Conservation (phyloP, 306 rosid species). For the Canavalia ensiformis region DNA sequence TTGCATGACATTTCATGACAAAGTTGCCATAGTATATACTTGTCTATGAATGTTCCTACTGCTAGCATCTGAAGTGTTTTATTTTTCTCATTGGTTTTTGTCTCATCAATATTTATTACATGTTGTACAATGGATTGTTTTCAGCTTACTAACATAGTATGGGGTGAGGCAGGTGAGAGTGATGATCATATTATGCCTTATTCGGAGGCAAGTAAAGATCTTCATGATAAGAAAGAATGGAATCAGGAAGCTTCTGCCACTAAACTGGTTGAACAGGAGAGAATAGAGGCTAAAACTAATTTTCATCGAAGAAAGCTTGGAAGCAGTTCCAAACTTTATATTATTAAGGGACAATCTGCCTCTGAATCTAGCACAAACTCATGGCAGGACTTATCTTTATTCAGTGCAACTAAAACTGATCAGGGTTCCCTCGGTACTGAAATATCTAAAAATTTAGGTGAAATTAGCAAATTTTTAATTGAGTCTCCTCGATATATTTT, state of each 20-base stretch:
- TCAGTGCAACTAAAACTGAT: conserved; percentile 37
- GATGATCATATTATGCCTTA: conserved; percentile 87
- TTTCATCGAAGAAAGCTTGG: conserved; percentile 52
- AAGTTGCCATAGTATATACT: neutral
- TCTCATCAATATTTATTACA: conserved; percentile 31
- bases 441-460: conserved; percentile 52
- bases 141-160: conserved; percentile 82
- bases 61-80: neutral
- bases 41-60: neutral
- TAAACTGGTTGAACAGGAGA: conserved; percentile 59
- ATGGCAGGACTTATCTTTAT: conserved; percentile 62
- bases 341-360: conserved; percentile 51
- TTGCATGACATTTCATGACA: neutral
- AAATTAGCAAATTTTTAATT: conserved; percentile 39
- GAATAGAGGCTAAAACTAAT: conserved; percentile 52
- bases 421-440: conserved; percentile 58
- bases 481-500: too few relatives aligned
- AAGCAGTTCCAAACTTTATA: conserved; percentile 52
- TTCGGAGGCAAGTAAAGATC: conserved; percentile 64
- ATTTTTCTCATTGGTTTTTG: conserved; percentile 13
- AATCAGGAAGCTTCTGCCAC: conserved; percentile 55
- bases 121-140: conserved; percentile 37
- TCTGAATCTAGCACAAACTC: conserved; percentile 55
- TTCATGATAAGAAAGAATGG: conserved; percentile 60
- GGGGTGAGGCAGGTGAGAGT: conserved; percentile 72